Evolutionary conservation across 768 basidiomycete genomes (phyloP).

Genomic region (Rhizopogon sp.): DNA sequence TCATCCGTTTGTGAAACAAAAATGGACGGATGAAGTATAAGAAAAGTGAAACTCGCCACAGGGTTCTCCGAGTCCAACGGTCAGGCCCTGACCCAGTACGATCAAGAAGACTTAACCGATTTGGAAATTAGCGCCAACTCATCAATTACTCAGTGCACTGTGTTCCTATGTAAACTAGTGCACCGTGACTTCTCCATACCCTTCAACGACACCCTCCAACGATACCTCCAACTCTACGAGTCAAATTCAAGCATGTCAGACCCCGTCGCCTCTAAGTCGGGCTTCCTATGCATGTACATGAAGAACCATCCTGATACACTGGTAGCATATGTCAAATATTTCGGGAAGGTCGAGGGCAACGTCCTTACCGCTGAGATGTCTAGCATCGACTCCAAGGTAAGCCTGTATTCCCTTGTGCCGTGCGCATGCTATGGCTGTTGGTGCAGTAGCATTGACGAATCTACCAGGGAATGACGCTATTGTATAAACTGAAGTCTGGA

Average conservation of each 20-base stretch:
- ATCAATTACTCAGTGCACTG: too few relatives aligned
- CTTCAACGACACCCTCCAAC: too few relatives aligned
- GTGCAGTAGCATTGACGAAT: not conserved
- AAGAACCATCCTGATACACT: constrained; percentile 78
- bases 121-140: too few relatives aligned
- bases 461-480: constrained; percentile 62
- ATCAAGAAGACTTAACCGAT: too few relatives aligned
- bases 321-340: constrained; percentile 79
- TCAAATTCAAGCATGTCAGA: constrained; percentile 44
- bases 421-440: not conserved
- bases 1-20: too few relatives aligned
- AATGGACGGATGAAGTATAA: too few relatives aligned
- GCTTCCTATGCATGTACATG: constrained; percentile 83
- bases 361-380: constrained; percentile 68
- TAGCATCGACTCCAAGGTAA: constrained; percentile 61
- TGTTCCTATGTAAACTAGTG: too few relatives aligned
- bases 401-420: constrained; percentile 3
- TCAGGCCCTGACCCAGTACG: too few relatives aligned
- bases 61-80: too few relatives aligned
- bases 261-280: constrained; percentile 70
- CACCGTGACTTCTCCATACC: too few relatives aligned
- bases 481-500: constrained; percentile 51
- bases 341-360: constrained; percentile 52
- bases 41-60: too few relatives aligned
- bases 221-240: too few relatives aligned